Base-by-base conservation (phyloP, 192 early-diverging fungal species). In the Backusella australiensis region DNA sequence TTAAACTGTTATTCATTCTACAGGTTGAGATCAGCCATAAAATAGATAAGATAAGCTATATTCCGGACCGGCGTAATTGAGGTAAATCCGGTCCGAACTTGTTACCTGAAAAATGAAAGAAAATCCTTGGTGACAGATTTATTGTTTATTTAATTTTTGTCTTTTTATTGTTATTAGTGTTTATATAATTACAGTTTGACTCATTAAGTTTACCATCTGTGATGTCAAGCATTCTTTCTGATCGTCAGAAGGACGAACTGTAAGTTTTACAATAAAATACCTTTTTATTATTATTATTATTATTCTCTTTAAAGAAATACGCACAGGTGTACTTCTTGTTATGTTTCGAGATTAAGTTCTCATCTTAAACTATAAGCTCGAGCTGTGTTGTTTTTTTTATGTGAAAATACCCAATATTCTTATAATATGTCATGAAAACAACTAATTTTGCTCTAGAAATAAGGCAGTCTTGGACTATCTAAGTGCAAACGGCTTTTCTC, bases 391-490 rank as follows among this genome's bases (percentile, higher is more conserved):
- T 46, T 73, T 34, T n/a, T 34, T 72, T 69, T 21, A 41, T 15
- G 17, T 17, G 36, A 46, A 36, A 38, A 44, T 9, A 42, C 26
- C 26, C 6, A 74, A 19, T 26, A 76, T 4, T 75, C 11, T 19
- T 17, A 14, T 35, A 32, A 32, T 63, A 63, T 63, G 15, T 63
- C 21, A 63, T 63, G 56, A 32, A 26, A 26, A 63, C 23, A 63
- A 63, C 56, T 29, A 63, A 63, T 29, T 63, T 71, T 71, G 21
- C 11, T 65, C 17, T 67, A 92, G 91, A 46, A 90, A 89, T 63
- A 89, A 90, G 77, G 90, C 95, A 29, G 89, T 98, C 34, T 80
- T 98, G 17, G 96, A 98, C 82, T 98, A 96, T 83, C 88, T 98
- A 72, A 89, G 88, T 73, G 85, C 91, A 14, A 90, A 85, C 36